Conservation (phyloP, 1,284 basidiomycete species). For the Ganoderma meredithae region DNA sequence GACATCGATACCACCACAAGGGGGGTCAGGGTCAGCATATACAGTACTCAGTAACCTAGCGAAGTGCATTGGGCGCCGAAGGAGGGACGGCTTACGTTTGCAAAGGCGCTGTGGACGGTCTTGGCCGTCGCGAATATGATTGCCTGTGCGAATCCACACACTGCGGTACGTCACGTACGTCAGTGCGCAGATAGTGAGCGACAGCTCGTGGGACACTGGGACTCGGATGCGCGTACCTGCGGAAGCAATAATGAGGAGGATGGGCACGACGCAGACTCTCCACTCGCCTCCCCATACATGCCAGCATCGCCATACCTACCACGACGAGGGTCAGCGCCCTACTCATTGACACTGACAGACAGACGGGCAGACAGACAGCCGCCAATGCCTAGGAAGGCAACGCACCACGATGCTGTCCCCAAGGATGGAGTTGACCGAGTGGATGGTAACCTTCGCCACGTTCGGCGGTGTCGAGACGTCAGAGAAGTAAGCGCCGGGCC, state of each 20-base stretch:
- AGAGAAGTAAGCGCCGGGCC: constrained; percentile 47
- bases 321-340: not conserved
- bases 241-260: constrained; percentile 44
- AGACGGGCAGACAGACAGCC: not conserved
- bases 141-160: constrained; percentile 47
- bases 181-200: not conserved
- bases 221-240: constrained; percentile 37
- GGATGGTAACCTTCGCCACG: constrained; percentile 49
- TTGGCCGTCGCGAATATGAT: constrained; percentile 44
- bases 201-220: not conserved
- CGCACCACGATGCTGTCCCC: constrained; percentile 47
- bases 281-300: constrained; percentile 47
- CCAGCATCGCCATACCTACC: constrained; percentile 47
- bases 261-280: constrained; percentile 43
- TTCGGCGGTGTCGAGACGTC: constrained; percentile 48
- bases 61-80: not conserved
- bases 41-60: not conserved
- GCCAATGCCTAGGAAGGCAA: not conserved
- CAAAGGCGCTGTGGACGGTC: constrained; percentile 45
- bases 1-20: not conserved
- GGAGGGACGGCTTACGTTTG: constrained; percentile 21
- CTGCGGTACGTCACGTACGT: constrained; percentile 30
- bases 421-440: constrained; percentile 47
- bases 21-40: not conserved
- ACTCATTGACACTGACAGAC: too few relatives aligned